A percentile compares a stretch with the other conserved stretches of the same genome.
Evolutionary conservation across 2,329 filamentous ascomycete genomes (phyloP).

Genomic region (Niveomyces coronatus): DNA sequence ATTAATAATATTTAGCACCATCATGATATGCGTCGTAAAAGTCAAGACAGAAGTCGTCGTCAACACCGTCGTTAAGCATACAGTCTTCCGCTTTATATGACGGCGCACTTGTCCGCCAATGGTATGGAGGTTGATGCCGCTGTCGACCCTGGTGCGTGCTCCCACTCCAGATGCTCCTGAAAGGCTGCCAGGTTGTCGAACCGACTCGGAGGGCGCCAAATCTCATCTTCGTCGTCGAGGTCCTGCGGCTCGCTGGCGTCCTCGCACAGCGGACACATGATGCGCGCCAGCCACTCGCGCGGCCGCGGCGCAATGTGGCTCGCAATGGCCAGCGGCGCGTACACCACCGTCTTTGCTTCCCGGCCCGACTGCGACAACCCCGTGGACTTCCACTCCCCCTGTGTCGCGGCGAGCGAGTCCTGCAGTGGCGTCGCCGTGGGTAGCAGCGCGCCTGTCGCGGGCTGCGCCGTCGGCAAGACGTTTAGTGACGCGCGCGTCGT

Average conservation of each 20-base stretch:
- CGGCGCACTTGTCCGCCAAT: conserved; percentile 28
- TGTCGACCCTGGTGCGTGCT: conserved; percentile 33
- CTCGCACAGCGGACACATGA: conserved; percentile 48
- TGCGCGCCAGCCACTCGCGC: conserved; percentile 40
- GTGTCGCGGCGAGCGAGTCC: conserved; percentile 18
- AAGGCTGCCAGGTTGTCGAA: conserved; percentile 40
- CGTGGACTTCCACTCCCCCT: conserved; percentile 42
- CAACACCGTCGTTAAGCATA: too few relatives aligned
- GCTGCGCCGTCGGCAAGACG: conserved; percentile 6
- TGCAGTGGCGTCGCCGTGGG: conserved; percentile 12
- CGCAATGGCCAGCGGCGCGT: conserved; percentile 46
- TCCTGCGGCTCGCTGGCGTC: conserved; percentile 34
- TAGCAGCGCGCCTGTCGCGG: conserved; percentile 18
- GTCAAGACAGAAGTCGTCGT: background rate
- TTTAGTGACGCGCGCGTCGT: conserved; percentile 26
- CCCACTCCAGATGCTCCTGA: conserved; percentile 47
- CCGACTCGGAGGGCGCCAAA: conserved; percentile 37
- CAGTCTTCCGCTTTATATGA: too few relatives aligned
- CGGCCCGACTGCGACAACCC: conserved; percentile 30
- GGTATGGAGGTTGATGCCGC: conserved; percentile 23
- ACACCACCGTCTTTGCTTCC: conserved; percentile 41
- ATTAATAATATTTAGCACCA: too few relatives aligned
- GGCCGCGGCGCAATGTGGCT: conserved; percentile 42
- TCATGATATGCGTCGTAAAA: too few relatives aligned
- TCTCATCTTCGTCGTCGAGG: conserved; percentile 40